Evolutionary conservation across 2,329 filamentous ascomycete genomes (phyloP).

Genomic region (Pezizomycotina sp.): DNA sequence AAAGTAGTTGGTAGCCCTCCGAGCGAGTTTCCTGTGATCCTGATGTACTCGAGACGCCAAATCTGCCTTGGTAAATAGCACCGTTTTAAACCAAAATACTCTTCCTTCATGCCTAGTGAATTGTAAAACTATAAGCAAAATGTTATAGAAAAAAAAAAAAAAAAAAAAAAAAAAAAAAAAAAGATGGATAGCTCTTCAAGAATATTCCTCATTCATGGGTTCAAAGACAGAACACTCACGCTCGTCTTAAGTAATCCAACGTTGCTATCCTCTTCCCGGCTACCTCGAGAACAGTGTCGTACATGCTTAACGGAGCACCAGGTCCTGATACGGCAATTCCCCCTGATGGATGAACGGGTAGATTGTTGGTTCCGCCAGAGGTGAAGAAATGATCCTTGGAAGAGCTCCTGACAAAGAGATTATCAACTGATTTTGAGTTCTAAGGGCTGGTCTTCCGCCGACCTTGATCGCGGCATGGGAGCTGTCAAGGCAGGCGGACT

Average conservation of each 20-base stretch:
- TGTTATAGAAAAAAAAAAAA: neutral
- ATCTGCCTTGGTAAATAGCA: conserved; percentile 73
- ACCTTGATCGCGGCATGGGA: conserved; percentile 7
- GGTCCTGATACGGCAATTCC: conserved; percentile 25
- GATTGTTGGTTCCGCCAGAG: conserved; percentile 1
- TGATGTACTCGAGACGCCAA: conserved; percentile 72
- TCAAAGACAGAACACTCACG: conserved; percentile 42
- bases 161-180: neutral
- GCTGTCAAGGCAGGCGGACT: conserved; percentile 3
- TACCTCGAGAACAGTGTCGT: conserved; percentile 61
- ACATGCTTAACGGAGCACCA: conserved; percentile 40
- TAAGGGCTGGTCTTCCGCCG: conserved; percentile 13
- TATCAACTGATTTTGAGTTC: conserved; percentile 18
- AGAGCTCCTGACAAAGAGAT: conserved; percentile 8
- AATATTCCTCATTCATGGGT: neutral
- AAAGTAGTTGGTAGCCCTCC: conserved; percentile 79
- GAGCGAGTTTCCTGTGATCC: conserved; percentile 64
- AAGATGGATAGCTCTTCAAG: neutral
- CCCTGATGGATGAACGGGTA: neutral
- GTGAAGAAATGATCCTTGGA: conserved; percentile 5
- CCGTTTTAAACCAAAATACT: conserved; percentile 96
- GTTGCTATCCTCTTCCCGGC: conserved; percentile 88
- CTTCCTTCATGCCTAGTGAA: conserved; percentile 65
- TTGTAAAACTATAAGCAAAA: neutral
- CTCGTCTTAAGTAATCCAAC: conserved; percentile 78